Percentiles rank a stretch among this genome's conserved stretches.
Evolutionary conservation across 2,329 filamentous ascomycete species (phyloP).

Genomic region (Trichothecium roseum): DNA sequence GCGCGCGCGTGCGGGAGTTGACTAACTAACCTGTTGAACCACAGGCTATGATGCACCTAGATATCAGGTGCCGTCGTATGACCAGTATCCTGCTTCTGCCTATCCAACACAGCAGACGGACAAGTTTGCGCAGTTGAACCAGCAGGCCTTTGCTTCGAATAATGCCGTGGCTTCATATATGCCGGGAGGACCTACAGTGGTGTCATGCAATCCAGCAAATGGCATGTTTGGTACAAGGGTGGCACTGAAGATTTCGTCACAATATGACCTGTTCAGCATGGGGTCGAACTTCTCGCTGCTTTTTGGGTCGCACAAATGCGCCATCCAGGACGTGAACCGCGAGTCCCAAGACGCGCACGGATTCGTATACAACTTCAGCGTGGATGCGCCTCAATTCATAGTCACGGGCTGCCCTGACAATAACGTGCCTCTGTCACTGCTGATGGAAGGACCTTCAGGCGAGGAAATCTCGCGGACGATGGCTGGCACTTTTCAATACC

Average conservation of each 20-base stretch:
- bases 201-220: constrained; percentile 58
- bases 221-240: constrained; percentile 63
- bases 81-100: constrained; percentile 37
- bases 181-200: constrained; percentile 44
- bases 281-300: constrained; percentile 53
- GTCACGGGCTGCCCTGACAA: constrained; percentile 37
- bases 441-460: constrained; percentile 40
- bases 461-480: constrained; percentile 41
- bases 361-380: constrained; percentile 62
- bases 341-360: constrained; percentile 43
- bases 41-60: constrained; percentile 50
- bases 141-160: constrained; percentile 49
- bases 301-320: constrained; percentile 68
- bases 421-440: constrained; percentile 44
- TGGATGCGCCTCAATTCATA: constrained; percentile 55
- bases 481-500: constrained; percentile 36
- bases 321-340: constrained; percentile 49
- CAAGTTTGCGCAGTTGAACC: constrained; percentile 41
- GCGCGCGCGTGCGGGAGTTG: no score
- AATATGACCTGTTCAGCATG: constrained; percentile 58
- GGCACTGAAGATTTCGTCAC: constrained; percentile 61
- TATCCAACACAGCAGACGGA: constrained; percentile 36
- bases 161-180: constrained; percentile 58
- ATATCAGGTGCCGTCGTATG: constrained; percentile 47
- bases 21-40: no score